Evolutionary conservation across 2,329 filamentous ascomycete species (phyloP).

Genomic region (Cladophialophora yegresii): DNA sequence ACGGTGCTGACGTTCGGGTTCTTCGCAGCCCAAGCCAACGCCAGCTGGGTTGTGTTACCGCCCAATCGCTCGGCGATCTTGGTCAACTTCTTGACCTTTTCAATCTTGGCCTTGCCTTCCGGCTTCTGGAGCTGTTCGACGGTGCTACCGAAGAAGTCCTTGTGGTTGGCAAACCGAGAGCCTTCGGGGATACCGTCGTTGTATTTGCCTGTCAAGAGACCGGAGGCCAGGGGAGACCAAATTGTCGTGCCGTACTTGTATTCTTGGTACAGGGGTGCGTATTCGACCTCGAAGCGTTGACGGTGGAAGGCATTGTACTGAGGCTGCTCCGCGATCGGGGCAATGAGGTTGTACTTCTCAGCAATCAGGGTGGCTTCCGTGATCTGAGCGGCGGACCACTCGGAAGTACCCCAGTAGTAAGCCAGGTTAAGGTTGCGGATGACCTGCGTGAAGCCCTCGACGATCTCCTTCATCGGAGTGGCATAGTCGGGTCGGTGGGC

Average conservation of each 20-base stretch:
- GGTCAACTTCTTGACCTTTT: conserved; percentile 55
- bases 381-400: conserved; percentile 68
- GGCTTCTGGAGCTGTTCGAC: conserved; percentile 44
- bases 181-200: conserved; percentile 62
- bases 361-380: conserved; percentile 56
- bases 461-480: conserved; percentile 70
- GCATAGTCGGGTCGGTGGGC: conserved; percentile 64
- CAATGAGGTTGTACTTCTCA: conserved; percentile 62
- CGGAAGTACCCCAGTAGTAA: conserved; percentile 71
- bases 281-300: conserved; percentile 65
- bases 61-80: conserved; percentile 65
- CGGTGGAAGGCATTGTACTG: conserved; percentile 66
- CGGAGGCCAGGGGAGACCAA: conserved; percentile 62
- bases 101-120: conserved; percentile 51
- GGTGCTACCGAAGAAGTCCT: conserved; percentile 57
- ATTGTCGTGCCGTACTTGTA: conserved; percentile 63
- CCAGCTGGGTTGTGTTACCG: conserved; percentile 58
- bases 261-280: conserved; percentile 61
- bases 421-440: conserved; percentile 65
- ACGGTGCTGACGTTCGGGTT: conserved; percentile 58
- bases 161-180: conserved; percentile 58
- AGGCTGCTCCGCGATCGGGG: conserved; percentile 67
- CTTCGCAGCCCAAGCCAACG: conserved; percentile 59
- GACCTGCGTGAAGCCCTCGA: conserved; percentile 70
- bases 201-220: conserved; percentile 68